Evolutionary conservation across 495 filamentous ascomycete species (phyloP), one percentile per base, ranked within the genome.

Genomic region (Penicillium longicatenatum): DNA sequence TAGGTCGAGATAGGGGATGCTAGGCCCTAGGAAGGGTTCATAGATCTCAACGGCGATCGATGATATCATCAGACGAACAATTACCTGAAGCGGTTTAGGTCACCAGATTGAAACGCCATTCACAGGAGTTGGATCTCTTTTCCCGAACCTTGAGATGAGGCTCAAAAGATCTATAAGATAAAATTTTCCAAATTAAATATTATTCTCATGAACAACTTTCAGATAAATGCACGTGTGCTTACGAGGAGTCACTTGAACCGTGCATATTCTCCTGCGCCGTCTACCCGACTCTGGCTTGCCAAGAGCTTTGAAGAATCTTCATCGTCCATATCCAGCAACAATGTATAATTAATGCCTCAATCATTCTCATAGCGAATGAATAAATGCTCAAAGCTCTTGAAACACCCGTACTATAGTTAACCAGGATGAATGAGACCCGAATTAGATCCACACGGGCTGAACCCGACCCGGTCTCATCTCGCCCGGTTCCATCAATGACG

Each of bases 401-500:
- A 39, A 39, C n/a, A n/a, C 12, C 12, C 31, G 4, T 35, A 12
- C 17, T 4, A 16, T 39, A 16, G 14, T 5, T 7, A 39, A 17
- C 37, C 4, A 39, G 37, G 4, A 39, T 17, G 16, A 6, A 39
- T 4, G 2, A n/a, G 37, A 39, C 37, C 37, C 37, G 5, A 6
- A 39, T 16, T 39, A n/a, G 37, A 39, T 16, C 37, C 37, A 17
- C 37, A n/a, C 37, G 37, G 14, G 14, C 4, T n/a, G 37, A 39
- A 39, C 12, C 10, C 21, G 16, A 30, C 22, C 24, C 11, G 22
- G 45, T 48, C 4, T 9, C 14, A 17, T 10, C 45, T 48, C 45
- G 45, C 45, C 30, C 24, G 45, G 45, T 11, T 51, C 49, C 49
- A 54, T 54, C 10, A 24, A 55, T 55, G 52, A 55, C 52, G 52